Evolutionary conservation across 345 rosid genomes (phyloP), one percentile per base, ranked within the genome.

Genomic region (Rhodomyrtus tomentosa): DNA sequence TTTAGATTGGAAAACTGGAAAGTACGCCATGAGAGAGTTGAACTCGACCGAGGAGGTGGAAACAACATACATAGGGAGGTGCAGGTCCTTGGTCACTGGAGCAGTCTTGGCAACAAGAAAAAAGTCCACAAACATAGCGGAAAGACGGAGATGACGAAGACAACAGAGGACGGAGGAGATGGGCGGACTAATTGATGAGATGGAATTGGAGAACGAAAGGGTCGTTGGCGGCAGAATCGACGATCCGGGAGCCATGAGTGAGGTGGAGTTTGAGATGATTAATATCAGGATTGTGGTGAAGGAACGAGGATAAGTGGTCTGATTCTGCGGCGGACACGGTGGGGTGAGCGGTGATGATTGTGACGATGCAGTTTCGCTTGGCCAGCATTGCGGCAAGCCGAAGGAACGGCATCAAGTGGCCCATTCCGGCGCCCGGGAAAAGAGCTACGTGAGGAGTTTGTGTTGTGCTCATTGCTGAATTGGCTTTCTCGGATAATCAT

Each of bases 361-460:
- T 92, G 86, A 92, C 84, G 13, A 4, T 72, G 81, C 90, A 90
- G 42, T 72, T 40, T 36, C 84, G 85, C 49, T 80, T 76, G 38
- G 87, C 52, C 6, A 91, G 90, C 27, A 83, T 32, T 1, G 92
- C 82, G 50, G 91, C 91, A 0, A 91, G 89, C 2, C 92, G 86
- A 58, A 91, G 93, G 85, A 88, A 86, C 2, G 93, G 92, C 20
- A 82, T 90, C 50, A 89, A 29, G 76, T 93, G 93, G 42, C 93
- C 93, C 87, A 90, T 88, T 16, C 93, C 93, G 18, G 91, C 88
- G 10, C 86, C 84, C 3, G 91, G 89, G 27, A 92, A 82, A 72
- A 91, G 86, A 56, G 88, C 92, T 22, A 91, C 82, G 62, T 89
- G 92, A 56, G 87, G 87, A 58, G 72, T 0, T 58, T 58, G 38